A percentile compares a stretch with the other conserved stretches of the same genome.
Evolutionary conservation across 1,139 yeast species (phyloP).

Genomic region (Debaryomyces psychrophilus): DNA sequence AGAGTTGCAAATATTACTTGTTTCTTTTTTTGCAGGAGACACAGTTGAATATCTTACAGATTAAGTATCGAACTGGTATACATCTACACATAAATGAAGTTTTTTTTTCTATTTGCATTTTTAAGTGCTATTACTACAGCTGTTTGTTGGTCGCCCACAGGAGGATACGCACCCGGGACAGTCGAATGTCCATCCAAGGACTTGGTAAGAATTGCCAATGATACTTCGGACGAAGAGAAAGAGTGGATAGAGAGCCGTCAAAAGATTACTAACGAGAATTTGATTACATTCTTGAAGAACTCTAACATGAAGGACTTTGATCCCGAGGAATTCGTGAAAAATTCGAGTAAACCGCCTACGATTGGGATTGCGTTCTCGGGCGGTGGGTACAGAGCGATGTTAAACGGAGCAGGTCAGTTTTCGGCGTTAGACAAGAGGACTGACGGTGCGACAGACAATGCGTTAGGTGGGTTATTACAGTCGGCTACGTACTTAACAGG

Average conservation of each 20-base stretch:
- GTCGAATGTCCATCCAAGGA: constrained; percentile 57
- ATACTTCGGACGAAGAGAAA: constrained; percentile 41
- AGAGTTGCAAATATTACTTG: no score
- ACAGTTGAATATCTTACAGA: not conserved
- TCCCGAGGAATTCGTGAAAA: constrained; percentile 51
- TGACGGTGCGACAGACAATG: constrained; percentile 38
- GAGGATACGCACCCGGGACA: constrained; percentile 68
- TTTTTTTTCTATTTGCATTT: not conserved
- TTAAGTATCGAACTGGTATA: not conserved
- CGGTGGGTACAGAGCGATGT: constrained; percentile 53
- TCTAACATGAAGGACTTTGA: constrained; percentile 69
- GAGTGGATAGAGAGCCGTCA: constrained; percentile 58
- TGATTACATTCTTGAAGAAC: constrained; percentile 59
- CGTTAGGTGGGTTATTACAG: constrained; percentile 80
- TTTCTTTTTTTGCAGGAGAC: no score
- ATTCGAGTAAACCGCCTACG: constrained; percentile 35
- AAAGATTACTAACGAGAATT: constrained; percentile 54
- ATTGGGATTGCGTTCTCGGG: constrained; percentile 50
- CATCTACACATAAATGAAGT: not conserved
- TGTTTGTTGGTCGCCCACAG: constrained; percentile 60
- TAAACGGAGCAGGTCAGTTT: constrained; percentile 48
- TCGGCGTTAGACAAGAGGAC: constrained; percentile 41
- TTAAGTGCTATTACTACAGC: not conserved
- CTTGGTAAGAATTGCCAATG: constrained; percentile 27
- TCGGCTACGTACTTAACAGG: constrained; percentile 76